phyloP scores from a whole-genome alignment of 345 rosid species.

The Hirschfeldia incana region DNA sequence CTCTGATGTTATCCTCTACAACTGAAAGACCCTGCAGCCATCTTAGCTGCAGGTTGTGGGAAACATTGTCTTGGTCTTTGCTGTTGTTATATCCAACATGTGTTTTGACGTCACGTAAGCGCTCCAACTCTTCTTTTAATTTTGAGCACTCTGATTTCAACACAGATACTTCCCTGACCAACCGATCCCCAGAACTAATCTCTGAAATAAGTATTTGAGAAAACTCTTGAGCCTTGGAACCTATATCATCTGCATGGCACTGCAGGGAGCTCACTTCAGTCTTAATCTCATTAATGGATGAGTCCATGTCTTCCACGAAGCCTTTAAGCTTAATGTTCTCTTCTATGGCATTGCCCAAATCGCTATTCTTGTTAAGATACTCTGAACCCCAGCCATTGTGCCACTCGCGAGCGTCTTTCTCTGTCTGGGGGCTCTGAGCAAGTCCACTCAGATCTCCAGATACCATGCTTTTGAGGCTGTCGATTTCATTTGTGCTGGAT shows the following conservation, averaged over 20 bases:
- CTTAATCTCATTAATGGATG: constrained; percentile 75
- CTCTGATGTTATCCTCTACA: constrained; percentile 72
- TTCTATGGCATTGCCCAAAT: constrained; percentile 60
- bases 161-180: constrained; percentile 69
- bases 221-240: constrained; percentile 63
- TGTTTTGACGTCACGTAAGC: constrained; percentile 41
- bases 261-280: constrained; percentile 68
- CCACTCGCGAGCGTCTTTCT: constrained; percentile 57
- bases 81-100: constrained; percentile 37
- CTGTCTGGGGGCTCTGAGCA: constrained; percentile 56
- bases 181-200: constrained; percentile 77
- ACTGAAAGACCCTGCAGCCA: constrained; percentile 69
- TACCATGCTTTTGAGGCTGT: constrained; percentile 64
- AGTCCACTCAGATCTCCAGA: constrained; percentile 79
- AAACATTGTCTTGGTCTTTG: constrained; percentile 43
- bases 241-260: constrained; percentile 70
- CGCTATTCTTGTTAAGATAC: constrained; percentile 60
- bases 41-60: constrained; percentile 53
- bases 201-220: constrained; percentile 72
- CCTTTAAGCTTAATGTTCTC: constrained; percentile 81
- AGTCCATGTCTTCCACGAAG: constrained; percentile 74
- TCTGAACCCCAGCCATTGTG: constrained; percentile 75
- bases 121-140: constrained; percentile 70
- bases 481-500: constrained; percentile 71
- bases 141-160: constrained; percentile 80